Conservation (phyloP, 2,329 filamentous ascomycete genomes). For the Talaromyces sp. region DNA sequence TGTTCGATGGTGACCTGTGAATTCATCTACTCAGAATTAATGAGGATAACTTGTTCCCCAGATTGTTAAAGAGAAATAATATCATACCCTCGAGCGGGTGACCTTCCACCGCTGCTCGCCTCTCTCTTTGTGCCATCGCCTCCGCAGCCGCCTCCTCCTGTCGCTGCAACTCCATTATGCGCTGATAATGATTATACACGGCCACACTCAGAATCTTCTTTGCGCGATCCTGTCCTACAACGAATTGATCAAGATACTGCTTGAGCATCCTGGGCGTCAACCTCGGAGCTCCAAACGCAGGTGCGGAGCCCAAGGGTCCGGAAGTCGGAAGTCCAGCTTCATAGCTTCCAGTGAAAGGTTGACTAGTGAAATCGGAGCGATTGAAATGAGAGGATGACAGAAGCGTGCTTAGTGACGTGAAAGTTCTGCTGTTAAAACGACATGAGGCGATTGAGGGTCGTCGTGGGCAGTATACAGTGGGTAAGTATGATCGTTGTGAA, state of each 20-base stretch:
- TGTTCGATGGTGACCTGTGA: constrained; percentile 56
- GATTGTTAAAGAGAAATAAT: background rate
- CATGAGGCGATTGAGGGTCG: constrained; percentile 21
- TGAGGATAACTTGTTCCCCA: background rate
- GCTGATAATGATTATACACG: constrained; percentile 95
- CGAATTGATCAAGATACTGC: constrained; percentile 87
- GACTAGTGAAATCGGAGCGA: constrained; percentile 58
- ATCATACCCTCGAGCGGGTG: constrained; percentile 72
- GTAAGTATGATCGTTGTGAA: constrained; percentile 13
- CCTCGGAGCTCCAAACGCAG: constrained; percentile 52
- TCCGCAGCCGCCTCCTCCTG: constrained; percentile 76
- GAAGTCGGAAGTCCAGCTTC: constrained; percentile 57
- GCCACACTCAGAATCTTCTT: constrained; percentile 88
- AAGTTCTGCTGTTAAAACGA: constrained; percentile 10
- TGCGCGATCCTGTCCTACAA: constrained; percentile 89
- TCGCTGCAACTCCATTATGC: constrained; percentile 68
- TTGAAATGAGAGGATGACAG: constrained; percentile 47
- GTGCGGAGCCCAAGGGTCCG: constrained; percentile 58
- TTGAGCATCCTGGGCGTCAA: constrained; percentile 67
- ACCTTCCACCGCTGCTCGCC: constrained; percentile 61
- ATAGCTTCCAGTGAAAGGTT: constrained; percentile 59
- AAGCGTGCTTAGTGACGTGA: constrained; percentile 22
- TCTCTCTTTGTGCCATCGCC: constrained; percentile 63
- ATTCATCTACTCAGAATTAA: constrained; percentile 49
- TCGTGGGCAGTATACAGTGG: constrained; percentile 11